Conservation (phyloP, 805 yeast species). For the Monosporozyma siamensis region DNA sequence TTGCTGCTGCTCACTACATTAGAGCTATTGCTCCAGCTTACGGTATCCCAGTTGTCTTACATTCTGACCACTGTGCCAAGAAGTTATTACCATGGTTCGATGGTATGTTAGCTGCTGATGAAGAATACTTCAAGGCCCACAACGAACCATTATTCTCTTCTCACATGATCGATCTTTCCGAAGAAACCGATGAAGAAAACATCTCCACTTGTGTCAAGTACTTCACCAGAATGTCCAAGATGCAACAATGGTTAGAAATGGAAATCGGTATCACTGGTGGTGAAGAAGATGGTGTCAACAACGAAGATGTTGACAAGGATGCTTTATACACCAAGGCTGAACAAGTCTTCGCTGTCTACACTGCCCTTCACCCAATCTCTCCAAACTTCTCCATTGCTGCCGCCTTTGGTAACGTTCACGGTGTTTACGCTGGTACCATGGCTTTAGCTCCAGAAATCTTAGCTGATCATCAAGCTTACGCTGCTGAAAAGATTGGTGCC, state of each 20-base stretch:
- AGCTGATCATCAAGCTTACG: conserved; percentile 91
- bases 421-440: conserved; percentile 99
- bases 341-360: conserved; percentile 84
- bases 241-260: conserved; percentile 98
- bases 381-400: conserved; percentile 99
- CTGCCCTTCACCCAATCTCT: conserved; percentile 81
- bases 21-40: conserved; percentile 93
- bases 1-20: conserved; percentile 97
- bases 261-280: conserved; percentile 99
- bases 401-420: conserved; percentile 98
- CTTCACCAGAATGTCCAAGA: conserved; percentile 87
- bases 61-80: conserved; percentile 98
- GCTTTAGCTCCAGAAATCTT: conserved; percentile 83
- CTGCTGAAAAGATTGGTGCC: conserved; percentile 55
- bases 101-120: conserved; percentile 95
- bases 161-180: conserved; percentile 97
- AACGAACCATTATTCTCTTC: conserved; percentile 97
- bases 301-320: conserved; percentile 83
- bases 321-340: conserved; percentile 89
- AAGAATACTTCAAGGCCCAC: conserved; percentile 73
- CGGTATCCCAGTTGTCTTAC: conserved; percentile 93
- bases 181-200: conserved; percentile 94
- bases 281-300: conserved; percentile 99
- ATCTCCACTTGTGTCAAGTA: conserved; percentile 88
- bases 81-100: conserved; percentile 97